phyloP scores from a whole-genome alignment of 2,329 filamentous ascomycete species.

The Hansfordia pulvinata region DNA sequence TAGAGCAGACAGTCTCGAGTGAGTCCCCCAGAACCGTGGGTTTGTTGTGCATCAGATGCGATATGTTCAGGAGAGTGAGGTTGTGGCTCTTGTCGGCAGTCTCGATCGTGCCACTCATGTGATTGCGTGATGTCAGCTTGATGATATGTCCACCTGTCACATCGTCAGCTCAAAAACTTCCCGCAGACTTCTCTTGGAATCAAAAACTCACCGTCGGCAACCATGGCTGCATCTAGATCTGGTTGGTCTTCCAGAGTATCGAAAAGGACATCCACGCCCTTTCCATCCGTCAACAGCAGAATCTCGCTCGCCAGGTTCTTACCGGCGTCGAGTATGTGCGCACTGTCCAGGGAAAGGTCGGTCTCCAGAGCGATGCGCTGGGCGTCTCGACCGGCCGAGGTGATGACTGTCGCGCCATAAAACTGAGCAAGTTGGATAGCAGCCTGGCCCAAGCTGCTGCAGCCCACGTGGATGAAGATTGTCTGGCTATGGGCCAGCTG shows the following conservation, averaged over 20 bases:
- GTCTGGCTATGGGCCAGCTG: constrained; percentile 6
- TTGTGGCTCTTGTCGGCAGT: too few relatives aligned
- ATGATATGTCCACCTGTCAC: constrained; percentile 17
- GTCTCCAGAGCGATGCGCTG: constrained; percentile 11
- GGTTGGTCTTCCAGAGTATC: too few relatives aligned
- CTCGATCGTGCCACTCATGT: too few relatives aligned
- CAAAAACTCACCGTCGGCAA: too few relatives aligned
- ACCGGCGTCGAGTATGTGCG: constrained; percentile 12
- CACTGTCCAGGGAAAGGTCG: constrained; percentile 8
- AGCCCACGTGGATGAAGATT: constrained; percentile 5
- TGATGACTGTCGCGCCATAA: constrained; percentile 9
- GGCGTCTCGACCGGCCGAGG: constrained; percentile 10
- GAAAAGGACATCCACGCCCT: constrained; percentile 11
- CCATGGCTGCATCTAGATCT: too few relatives aligned
- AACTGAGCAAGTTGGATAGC: constrained; percentile 2
- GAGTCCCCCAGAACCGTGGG: too few relatives aligned
- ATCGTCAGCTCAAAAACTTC: too few relatives aligned
- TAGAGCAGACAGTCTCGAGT: too few relatives aligned
- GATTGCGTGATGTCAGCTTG: too few relatives aligned
- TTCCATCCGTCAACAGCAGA: constrained; percentile 5
- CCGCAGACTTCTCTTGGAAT: too few relatives aligned
- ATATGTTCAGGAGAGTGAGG: too few relatives aligned
- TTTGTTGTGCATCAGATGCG: too few relatives aligned
- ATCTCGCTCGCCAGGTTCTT: constrained; percentile 10
- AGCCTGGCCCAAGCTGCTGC: constrained; percentile 4